These are phyloP conservation scores for Aphanocladium album DNA, from an alignment of 2,329 filamentous ascomycete species.

Conservation along the genomic window DNA sequence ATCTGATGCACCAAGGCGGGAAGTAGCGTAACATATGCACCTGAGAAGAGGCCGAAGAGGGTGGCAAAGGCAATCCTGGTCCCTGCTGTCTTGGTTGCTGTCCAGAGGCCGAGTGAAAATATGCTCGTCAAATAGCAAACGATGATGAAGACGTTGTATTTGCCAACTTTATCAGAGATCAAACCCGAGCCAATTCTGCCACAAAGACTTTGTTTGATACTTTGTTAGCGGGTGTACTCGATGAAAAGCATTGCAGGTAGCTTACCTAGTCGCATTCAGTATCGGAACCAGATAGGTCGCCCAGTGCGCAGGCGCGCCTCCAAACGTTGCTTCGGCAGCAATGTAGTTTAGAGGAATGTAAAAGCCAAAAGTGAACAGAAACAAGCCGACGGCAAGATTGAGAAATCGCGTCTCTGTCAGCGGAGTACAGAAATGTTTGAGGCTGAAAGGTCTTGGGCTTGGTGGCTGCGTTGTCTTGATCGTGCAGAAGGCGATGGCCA, in stretches of 20 bases:
- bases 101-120: constrained; percentile 29
- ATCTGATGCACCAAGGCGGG: constrained; percentile 36
- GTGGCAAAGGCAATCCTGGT: constrained; percentile 22
- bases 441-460: constrained; percentile 18
- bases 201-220: constrained; percentile 15
- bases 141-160: constrained; percentile 32
- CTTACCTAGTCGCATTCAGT: constrained; percentile 15
- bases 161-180: constrained; percentile 21
- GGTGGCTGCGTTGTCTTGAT: neutral
- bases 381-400: constrained; percentile 20
- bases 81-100: constrained; percentile 20
- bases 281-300: constrained; percentile 19
- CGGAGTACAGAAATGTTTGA: constrained; percentile 24
- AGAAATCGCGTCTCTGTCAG: constrained; percentile 22
- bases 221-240: neutral
- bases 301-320: constrained; percentile 15
- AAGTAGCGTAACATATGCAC: constrained; percentile 23
- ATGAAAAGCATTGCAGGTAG: neutral
- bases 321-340: constrained; percentile 14
- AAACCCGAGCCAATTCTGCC: constrained; percentile 18
- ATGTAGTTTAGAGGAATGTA: constrained; percentile 26
- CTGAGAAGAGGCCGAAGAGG: constrained; percentile 26
- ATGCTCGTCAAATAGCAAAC: constrained; percentile 34
- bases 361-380: constrained; percentile 25
- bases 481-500: constrained; percentile 4